These are phyloP conservation scores for Cicer yamashitae DNA, from an alignment of 306 rosid species.

Conservation along the genomic window DNA sequence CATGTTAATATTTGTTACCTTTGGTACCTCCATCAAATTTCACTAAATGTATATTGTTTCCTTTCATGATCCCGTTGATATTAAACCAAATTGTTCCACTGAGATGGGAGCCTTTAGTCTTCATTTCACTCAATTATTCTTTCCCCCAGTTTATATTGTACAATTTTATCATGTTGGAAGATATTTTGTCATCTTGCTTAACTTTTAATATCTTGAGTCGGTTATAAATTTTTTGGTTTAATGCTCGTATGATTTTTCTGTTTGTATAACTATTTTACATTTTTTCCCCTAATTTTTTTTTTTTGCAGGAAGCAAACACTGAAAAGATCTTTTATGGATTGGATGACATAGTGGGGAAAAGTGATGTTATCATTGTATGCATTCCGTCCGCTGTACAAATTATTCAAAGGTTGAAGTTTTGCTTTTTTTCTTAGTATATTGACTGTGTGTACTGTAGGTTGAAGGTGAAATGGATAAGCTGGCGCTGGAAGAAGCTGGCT, in stretches of 20 bases:
- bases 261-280: constrained; percentile 11
- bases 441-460: constrained; percentile 60
- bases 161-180: neutral
- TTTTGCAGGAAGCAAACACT: constrained; percentile 84
- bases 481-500: constrained; percentile 99
- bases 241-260: neutral
- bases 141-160: neutral
- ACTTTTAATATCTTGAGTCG: neutral
- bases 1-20: neutral
- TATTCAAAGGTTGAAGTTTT: constrained; percentile 11
- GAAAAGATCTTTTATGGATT: constrained; percentile 90
- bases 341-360: constrained; percentile 76
- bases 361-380: constrained; percentile 86
- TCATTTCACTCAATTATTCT: neutral
- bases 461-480: constrained; percentile 99
- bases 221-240: constrained; percentile 23
- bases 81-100: neutral
- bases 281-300: constrained; percentile 11
- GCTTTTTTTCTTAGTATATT: constrained; percentile 34
- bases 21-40: neutral
- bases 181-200: constrained; percentile 16
- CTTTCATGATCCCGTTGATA: neutral
- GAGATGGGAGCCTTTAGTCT: neutral
- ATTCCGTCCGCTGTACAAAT: constrained; percentile 34
- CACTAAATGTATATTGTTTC: neutral